Conservation (phyloP, 768 basidiomycete genomes). For the Phlegmacium glaucopus region DNA sequence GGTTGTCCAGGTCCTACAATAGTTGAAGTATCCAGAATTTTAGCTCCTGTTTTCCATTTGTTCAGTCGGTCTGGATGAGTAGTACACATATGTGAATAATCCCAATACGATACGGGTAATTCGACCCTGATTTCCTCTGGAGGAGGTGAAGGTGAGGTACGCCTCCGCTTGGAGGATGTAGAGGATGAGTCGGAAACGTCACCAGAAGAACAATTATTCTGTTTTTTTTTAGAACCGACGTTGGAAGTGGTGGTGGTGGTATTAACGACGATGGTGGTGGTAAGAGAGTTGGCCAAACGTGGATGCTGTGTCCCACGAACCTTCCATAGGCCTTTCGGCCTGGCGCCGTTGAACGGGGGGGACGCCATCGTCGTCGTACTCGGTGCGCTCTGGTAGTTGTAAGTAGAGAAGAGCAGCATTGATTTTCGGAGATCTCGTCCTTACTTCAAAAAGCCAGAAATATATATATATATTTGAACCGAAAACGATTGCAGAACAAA, state of each 20-base stretch:
- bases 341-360: constrained; percentile 14
- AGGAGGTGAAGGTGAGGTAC: constrained; percentile 7
- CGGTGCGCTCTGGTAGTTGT: constrained; percentile 12
- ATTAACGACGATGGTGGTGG: constrained; percentile 9
- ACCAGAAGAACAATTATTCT: constrained; percentile 20
- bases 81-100: constrained; percentile 31
- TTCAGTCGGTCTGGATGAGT: constrained; percentile 23
- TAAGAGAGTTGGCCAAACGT: constrained; percentile 16
- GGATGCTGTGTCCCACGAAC: constrained; percentile 36
- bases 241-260: constrained; percentile 2
- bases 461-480: constrained; percentile 2
- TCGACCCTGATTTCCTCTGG: constrained; percentile 18
- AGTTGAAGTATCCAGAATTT: constrained; percentile 40
- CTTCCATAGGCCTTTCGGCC: constrained; percentile 44
- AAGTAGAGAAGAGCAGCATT: constrained; percentile 10
- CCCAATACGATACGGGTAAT: constrained; percentile 29
- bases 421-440: background rate
- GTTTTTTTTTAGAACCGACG: constrained; percentile 10
- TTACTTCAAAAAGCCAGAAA: background rate
- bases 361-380: background rate
- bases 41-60: constrained; percentile 30
- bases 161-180: constrained; percentile 2
- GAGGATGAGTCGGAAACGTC: constrained; percentile 14
- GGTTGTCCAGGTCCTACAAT: constrained; percentile 24
- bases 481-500: constrained; percentile 3